Evolutionary conservation across 2,329 filamentous ascomycete species (phyloP).

Genomic region (Neurospora crassa): DNA sequence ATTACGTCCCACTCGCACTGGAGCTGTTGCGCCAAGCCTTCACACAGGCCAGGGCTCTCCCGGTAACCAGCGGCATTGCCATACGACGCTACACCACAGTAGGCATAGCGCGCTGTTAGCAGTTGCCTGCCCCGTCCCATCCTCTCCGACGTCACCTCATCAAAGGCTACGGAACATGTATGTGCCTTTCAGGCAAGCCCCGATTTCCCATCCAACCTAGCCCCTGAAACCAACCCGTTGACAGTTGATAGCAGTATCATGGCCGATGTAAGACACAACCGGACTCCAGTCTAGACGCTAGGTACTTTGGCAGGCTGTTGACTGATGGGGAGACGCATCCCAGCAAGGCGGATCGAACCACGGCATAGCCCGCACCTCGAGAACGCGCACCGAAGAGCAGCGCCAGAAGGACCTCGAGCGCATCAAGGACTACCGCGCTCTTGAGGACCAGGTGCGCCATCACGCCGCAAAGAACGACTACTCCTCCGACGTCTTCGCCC

Average conservation of each 20-base stretch:
- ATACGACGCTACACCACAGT: neutral
- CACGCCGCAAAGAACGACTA: conserved; percentile 37
- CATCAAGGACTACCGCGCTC: conserved; percentile 63
- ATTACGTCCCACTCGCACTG: neutral
- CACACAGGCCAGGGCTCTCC: neutral
- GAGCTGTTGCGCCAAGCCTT: neutral
- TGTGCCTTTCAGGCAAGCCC: neutral
- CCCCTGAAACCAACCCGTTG: neutral
- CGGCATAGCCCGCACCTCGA: conserved; percentile 64
- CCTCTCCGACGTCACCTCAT: neutral
- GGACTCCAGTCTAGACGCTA: neutral
- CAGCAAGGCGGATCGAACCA: conserved; percentile 48
- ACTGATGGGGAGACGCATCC: conserved; percentile 14
- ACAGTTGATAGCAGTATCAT: conserved; percentile 4
- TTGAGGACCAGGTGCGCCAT: conserved; percentile 32
- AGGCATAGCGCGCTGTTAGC: neutral
- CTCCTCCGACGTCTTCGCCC: conserved; percentile 48
- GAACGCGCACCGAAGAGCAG: conserved; percentile 58
- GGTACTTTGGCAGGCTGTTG: conserved; percentile 8
- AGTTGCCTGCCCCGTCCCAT: neutral
- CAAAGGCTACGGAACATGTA: neutral
- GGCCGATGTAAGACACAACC: conserved; percentile 16
- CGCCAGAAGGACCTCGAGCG: conserved; percentile 62
- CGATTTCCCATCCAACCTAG: neutral
- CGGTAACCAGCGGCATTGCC: neutral